Conservation (phyloP, 1,139 yeast genomes). For the Nakaseomyces sp. region DNA sequence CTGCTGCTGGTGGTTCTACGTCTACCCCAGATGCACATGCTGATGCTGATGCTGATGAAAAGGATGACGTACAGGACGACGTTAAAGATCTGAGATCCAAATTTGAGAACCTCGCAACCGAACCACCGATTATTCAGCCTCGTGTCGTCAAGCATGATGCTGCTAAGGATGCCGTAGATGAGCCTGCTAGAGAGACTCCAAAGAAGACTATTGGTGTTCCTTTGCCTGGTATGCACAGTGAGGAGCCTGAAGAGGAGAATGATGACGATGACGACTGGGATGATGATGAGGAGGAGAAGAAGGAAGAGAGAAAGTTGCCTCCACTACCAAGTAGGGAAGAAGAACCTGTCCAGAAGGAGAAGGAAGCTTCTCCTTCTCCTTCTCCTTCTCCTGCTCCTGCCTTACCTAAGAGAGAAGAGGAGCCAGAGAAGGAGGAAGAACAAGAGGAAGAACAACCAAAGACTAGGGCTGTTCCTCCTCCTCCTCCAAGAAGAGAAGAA, state of each 20-base stretch:
- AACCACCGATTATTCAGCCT: constrained; percentile 18
- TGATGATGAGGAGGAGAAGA: constrained; percentile 23
- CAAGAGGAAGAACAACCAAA: constrained; percentile 2
- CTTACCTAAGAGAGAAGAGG: constrained; percentile 11
- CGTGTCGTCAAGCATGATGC: constrained; percentile 17
- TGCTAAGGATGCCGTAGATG: too few species aligned
- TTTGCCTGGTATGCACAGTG: constrained; percentile 30
- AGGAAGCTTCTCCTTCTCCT: constrained; percentile 28
- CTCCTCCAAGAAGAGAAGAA: constrained; percentile 29
- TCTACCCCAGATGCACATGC: constrained; percentile 12
- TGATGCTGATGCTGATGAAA: constrained; percentile 15
- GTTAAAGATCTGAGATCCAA: constrained; percentile 31
- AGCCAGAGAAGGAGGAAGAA: constrained; percentile 7
- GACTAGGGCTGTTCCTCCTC: constrained; percentile 24
- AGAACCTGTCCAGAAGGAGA: constrained; percentile 16
- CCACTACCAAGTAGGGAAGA: constrained; percentile 8
- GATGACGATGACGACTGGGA: constrained; percentile 30
- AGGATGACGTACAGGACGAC: constrained; percentile 23
- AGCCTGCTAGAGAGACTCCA: too few species aligned
- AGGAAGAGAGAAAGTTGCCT: too few species aligned
- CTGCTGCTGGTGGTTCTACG: constrained; percentile 10
- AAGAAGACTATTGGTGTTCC: constrained; percentile 26
- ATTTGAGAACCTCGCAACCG: constrained; percentile 26
- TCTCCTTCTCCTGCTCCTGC: constrained; percentile 29
- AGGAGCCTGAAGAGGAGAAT: constrained; percentile 20